Evolutionary conservation across 352 stramenopile genomes (phyloP).

Genomic region (Elongisporangium undulatum): DNA sequence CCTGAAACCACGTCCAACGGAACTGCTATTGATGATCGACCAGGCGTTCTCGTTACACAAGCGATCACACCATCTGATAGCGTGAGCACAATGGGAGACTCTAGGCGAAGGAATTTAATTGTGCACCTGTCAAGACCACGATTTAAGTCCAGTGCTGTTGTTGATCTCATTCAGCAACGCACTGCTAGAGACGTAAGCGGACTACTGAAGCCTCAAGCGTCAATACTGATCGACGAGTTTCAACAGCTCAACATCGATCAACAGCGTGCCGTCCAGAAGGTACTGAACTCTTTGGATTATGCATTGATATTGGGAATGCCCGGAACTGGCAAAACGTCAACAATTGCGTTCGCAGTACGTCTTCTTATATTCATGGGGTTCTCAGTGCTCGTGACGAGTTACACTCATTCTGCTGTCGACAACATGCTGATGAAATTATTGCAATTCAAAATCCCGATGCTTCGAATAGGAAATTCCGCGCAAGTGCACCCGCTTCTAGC

Average conservation of each 20-base stretch:
- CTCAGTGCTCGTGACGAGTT: constrained; percentile 95
- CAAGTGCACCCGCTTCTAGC: constrained; percentile 72
- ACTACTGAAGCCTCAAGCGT: not conserved
- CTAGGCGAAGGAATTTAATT: constrained; percentile 48
- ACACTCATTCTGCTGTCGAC: constrained; percentile 98
- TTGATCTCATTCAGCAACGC: constrained; percentile 34
- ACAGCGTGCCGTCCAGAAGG: constrained; percentile 58
- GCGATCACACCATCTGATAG: not conserved
- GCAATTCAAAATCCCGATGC: constrained; percentile 43
- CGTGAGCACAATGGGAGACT: not conserved
- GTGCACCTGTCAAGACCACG: constrained; percentile 57
- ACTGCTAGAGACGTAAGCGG: constrained; percentile 6
- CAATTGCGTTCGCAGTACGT: constrained; percentile 92
- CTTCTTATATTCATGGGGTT: constrained; percentile 90
- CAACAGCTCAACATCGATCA: constrained; percentile 74
- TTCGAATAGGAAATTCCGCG: constrained; percentile 67
- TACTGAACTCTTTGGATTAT: constrained; percentile 92
- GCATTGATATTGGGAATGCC: constrained; percentile 93
- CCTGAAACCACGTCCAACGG: constrained; percentile 28
- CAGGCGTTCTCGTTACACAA: not conserved
- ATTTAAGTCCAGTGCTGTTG: constrained; percentile 46
- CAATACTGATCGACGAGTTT: constrained; percentile 42
- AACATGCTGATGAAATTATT: constrained; percentile 95
- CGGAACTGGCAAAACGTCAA: constrained; percentile 96
- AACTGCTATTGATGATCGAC: constrained; percentile 21